phyloP scores from a whole-genome alignment of 352 stramenopile species.

The Globisporangium emineosum region DNA sequence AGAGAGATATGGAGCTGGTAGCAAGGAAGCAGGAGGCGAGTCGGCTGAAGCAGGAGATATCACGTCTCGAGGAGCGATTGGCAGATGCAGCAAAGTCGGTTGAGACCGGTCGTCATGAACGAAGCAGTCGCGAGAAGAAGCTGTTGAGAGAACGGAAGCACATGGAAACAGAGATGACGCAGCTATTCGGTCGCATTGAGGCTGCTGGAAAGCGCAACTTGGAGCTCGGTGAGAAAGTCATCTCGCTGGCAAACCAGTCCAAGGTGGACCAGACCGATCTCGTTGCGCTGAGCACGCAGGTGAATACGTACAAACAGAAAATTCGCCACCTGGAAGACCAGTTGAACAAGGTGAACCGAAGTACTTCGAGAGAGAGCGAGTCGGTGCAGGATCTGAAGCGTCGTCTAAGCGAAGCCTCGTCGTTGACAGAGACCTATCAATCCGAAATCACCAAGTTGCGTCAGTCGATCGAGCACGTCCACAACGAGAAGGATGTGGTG shows the following conservation, averaged over 20 bases:
- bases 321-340: conserved; percentile 42
- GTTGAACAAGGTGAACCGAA: conserved; percentile 25
- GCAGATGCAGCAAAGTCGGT: conserved; percentile 23
- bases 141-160: conserved; percentile 53
- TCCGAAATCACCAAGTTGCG: conserved; percentile 44
- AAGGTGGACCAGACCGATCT: conserved; percentile 62
- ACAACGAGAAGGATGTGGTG: conserved; percentile 38
- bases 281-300: conserved; percentile 50
- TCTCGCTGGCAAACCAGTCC: conserved; percentile 46
- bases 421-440: conserved; percentile 55
- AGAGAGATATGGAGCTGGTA: conserved; percentile 31
- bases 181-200: conserved; percentile 58
- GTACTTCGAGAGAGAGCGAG: conserved; percentile 16
- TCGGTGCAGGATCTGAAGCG: conserved; percentile 34
- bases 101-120: conserved; percentile 35
- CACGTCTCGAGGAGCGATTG: conserved; percentile 28
- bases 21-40: conserved; percentile 8
- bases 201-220: conserved; percentile 44
- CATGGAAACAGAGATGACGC: conserved; percentile 46
- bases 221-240: conserved; percentile 61
- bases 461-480: conserved; percentile 33
- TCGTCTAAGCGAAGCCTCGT: conserved; percentile 37
- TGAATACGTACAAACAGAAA: conserved; percentile 66
- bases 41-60: conserved; percentile 23
- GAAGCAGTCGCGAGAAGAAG: conserved; percentile 45